Evolutionary conservation across 2,329 filamentous ascomycete genomes (phyloP), one percentile per base, ranked within the genome.

Genomic region (Bipolaris oryzae): DNA sequence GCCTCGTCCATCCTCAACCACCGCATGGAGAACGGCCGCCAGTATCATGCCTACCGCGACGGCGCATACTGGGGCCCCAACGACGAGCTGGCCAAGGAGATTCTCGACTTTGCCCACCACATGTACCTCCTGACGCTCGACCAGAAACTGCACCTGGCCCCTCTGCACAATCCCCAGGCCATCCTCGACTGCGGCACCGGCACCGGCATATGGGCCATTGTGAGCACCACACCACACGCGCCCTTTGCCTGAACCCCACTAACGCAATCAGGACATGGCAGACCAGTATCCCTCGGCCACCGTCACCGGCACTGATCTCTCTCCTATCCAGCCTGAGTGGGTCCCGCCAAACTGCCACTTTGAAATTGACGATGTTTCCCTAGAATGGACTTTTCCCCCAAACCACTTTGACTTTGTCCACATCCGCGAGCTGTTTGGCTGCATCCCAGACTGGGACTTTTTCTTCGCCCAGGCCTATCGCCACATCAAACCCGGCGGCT

Each of bases 271-370:
- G 62, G 67, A 69, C 42, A 69, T 69, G 60, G 63, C 69, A 28
- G 69, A 74, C 41, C 68, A 71, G 38, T 70, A 69, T 49, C 66
- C 70, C 35, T 65, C 65, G 39, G 70, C 69, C 7, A 64, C 57
- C 16, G 68, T 73, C 47, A 76, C 76, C 3, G 81, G 81, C 37
- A 79, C 76, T 20, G 80, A 82, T 62, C 76, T 82, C 43, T 80
- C 77, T 0, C 80, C 81, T 35, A 82, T 82, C 45, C 81, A 83
- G 60, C 81, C 80, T 3, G 67, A 70, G 53, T 79, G 77, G 74
- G 77, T 81, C 0, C 80, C 80, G 0, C 75, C 78, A 2, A 82
- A 82, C 62, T 77, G 75, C 59, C 63, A 69, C 23, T 82, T 82
- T 61, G 77, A 81, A 51, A 76, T 82, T 50, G 80, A 82, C 68